Evolutionary conservation across 352 stramenopile species (phyloP), one percentile per base, ranked within the genome.

Genomic region (Globisporangium heterothallicum): DNA sequence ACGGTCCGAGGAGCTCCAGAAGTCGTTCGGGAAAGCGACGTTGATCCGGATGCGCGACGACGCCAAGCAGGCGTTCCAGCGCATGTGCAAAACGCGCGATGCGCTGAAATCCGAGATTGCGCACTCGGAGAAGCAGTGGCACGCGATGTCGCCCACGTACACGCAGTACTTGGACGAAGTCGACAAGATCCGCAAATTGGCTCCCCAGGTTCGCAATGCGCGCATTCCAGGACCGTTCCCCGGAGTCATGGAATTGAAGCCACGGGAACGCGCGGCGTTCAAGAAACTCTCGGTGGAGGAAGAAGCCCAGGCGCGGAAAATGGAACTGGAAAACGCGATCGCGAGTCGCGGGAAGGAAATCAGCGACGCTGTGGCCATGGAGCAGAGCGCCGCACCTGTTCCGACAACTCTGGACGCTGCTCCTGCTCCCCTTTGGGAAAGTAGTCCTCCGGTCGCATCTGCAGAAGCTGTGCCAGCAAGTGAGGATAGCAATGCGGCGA

Each of bases 281-380:
- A 89, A 89, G 42, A 92, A 92, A 42, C 58, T 92, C 19, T 92
- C 80, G n/a, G 78, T 85, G 0, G 78, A 92, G 26, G 80, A 92
- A 61, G 80, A 92, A 50, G 75, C 76, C 0, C 52, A 84, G 42
- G 80, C 74, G n/a, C 49, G 80, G 14, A 73, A 72, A 24, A 19
- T 47, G 9, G 80, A 92, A 50, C 65, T 92, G 14, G 78, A 75
- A 32, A 61, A 56, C 21, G 80, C 80, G 21, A 89, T 92, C 18
- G 80, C 80, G 0, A 68, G 77, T 32, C 71, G 80, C 1, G 66
- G 67, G 36, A 83, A 71, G 38, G 78, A 78, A 29, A 78, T 86
- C 6, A 63, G 38, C 30, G 42, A 29, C 13, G 22, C 13, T 18
- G 25, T n/a, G n/a, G n/a, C n/a, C n/a, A n/a, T n/a, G n/a, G n/a